Base-by-base conservation (phyloP, 139 green algal genomes). In the Coccomyxa sp. region DNA sequence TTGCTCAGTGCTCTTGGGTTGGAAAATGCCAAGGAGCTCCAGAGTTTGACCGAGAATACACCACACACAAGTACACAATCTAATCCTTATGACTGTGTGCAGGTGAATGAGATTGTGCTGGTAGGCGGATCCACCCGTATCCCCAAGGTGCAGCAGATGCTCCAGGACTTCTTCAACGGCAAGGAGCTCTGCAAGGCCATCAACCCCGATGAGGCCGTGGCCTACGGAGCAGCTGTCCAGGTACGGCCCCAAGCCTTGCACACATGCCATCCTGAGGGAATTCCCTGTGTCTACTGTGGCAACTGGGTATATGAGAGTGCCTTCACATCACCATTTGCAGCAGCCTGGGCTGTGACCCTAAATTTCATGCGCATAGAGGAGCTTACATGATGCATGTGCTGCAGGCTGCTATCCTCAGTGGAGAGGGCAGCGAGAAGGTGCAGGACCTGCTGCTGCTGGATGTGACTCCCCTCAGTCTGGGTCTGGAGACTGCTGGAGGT, bases 171-270 rank as follows among this genome's bases (percentile, higher is more conserved):
- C 87, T 99, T 99, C 93, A 97, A 98, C 80, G 95, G 96, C 85
- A 99, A 99, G 93, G 96, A 99, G 90, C 92, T 99, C 41, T 97
- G 93, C 94, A 99, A 99, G 90, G 91, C 76, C 81, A 99, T 99
- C 92, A 99, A 99, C 93, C 96, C 96, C 33, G 96, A 99, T 81
- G 96, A 99, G 90, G 96, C 96, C 18, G 96, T 99, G 27, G 96
- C 96, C 8, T 99, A 99, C 84, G 96, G 96, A 44, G 96, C 96
- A 24, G 96, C 96, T 24, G 96, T 99, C 12, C 92, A 92, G 82
- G 86, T 88, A 50, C 6, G 31, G 33, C 29, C 35, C 7, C 35
- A 14, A n/a, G n/a, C n/a, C n/a, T n/a, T n/a, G n/a, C n/a, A n/a
- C n/a, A n/a, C n/a, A n/a, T n/a, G n/a, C n/a, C n/a, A n/a, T n/a